Conservation (phyloP, 2,329 filamentous ascomycete species). For the Aspergillus versicolor region DNA sequence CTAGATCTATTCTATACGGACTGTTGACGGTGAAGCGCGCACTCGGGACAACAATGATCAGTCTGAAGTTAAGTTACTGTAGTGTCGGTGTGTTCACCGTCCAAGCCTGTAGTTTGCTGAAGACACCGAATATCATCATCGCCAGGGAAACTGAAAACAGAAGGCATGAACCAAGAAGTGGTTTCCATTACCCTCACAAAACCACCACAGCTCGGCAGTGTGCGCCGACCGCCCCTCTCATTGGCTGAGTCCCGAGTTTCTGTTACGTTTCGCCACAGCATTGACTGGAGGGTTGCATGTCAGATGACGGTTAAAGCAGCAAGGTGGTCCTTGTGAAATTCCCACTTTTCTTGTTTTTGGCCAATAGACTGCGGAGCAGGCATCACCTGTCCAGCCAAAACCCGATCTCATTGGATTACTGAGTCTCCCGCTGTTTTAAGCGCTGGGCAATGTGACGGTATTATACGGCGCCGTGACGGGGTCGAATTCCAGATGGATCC, state of each 20-base stretch:
- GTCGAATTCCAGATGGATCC: background rate
- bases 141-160: background rate
- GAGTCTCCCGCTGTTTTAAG: constrained; percentile 6
- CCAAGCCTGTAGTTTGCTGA: constrained; percentile 2
- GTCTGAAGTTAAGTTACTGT: no score
- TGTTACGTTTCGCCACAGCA: constrained; percentile 36
- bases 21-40: no score
- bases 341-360: background rate
- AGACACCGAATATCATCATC: background rate
- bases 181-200: constrained; percentile 32
- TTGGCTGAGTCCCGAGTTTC: constrained; percentile 34
- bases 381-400: background rate
- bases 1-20: background rate
- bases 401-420: background rate
- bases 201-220: constrained; percentile 17
- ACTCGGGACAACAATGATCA: no score
- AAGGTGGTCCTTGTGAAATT: background rate
- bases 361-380: constrained; percentile 6
- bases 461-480: background rate
- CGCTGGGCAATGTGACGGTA: constrained; percentile 2
- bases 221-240: constrained; percentile 13
- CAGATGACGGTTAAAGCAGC: constrained; percentile 30
- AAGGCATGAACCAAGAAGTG: constrained; percentile 19
- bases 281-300: constrained; percentile 21
- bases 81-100: background rate